A percentile compares a stretch with the other conserved stretches of the same genome.
These are phyloP conservation scores for Syzygium syzygioides DNA, from an alignment of 441 rosid species.

Conservation along the genomic window DNA sequence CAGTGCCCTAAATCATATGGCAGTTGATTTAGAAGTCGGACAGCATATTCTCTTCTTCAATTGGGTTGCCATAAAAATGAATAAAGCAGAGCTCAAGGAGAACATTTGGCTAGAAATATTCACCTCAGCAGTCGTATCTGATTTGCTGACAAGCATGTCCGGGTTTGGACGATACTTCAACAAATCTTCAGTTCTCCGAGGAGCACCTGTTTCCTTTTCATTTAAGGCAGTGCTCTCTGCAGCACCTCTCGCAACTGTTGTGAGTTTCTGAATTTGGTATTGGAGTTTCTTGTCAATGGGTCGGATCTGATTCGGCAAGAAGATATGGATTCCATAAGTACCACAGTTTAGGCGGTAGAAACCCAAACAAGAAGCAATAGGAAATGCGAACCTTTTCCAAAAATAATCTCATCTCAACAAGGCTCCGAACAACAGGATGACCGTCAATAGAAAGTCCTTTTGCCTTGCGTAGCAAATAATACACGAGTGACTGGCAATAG, in stretches of 20 bases:
- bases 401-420: constrained; percentile 80
- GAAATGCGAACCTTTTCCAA: constrained; percentile 66
- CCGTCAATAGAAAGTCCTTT: constrained; percentile 70
- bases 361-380: background rate
- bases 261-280: constrained; percentile 82
- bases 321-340: background rate
- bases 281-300: constrained; percentile 87
- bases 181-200: constrained; percentile 50
- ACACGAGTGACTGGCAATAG: constrained; percentile 79
- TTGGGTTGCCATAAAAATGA: background rate
- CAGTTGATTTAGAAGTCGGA: constrained; percentile 4
- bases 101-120: background rate
- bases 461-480: constrained; percentile 74
- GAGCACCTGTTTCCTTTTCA: constrained; percentile 26
- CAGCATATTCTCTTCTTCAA: background rate
- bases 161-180: constrained; percentile 78
- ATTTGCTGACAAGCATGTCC: constrained; percentile 55
- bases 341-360: background rate
- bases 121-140: constrained; percentile 31
- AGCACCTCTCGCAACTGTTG: constrained; percentile 29
- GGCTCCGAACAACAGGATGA: constrained; percentile 75
- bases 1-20: constrained; percentile 34
- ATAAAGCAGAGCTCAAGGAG: background rate
- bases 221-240: constrained; percentile 22
- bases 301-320: constrained; percentile 46